Evolutionary conservation across 345 rosid species (phyloP).

Genomic region (Pseudoturritis turrita): DNA sequence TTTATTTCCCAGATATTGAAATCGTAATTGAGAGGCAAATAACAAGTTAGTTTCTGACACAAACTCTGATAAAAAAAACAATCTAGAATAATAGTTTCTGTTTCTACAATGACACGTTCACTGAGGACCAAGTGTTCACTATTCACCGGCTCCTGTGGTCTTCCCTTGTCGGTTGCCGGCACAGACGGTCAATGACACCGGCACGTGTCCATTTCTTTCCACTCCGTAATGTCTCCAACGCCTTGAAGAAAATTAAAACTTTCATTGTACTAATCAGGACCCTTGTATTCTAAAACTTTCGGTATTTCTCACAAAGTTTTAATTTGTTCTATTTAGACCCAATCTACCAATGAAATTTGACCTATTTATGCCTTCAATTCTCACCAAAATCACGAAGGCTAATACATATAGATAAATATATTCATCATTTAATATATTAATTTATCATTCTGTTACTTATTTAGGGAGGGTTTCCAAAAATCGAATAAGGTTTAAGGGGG

Average conservation of each 20-base stretch:
- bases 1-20: neutral
- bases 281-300: neutral
- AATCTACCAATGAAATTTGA: neutral
- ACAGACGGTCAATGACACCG: conserved; percentile 13
- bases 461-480: neutral
- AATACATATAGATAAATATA: no score
- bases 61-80: neutral
- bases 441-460: no score
- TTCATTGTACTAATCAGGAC: neutral
- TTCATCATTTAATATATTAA: no score
- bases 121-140: conserved; percentile 22
- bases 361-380: neutral
- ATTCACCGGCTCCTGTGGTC: conserved; percentile 26
- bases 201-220: conserved; percentile 36
- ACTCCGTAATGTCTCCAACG: conserved; percentile 17
- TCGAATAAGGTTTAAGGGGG: neutral
- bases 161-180: conserved; percentile 36
- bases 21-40: conserved; percentile 7
- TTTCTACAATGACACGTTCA: conserved; percentile 16
- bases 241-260: neutral
- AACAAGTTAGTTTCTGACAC: conserved; percentile 28
- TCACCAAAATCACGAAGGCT: neutral
- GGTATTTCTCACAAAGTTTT: neutral
- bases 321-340: neutral
- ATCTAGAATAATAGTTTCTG: conserved; percentile 17